Base-by-base conservation (phyloP, 169 alveolate species). In the Ichthyophthirius multifiliis region DNA sequence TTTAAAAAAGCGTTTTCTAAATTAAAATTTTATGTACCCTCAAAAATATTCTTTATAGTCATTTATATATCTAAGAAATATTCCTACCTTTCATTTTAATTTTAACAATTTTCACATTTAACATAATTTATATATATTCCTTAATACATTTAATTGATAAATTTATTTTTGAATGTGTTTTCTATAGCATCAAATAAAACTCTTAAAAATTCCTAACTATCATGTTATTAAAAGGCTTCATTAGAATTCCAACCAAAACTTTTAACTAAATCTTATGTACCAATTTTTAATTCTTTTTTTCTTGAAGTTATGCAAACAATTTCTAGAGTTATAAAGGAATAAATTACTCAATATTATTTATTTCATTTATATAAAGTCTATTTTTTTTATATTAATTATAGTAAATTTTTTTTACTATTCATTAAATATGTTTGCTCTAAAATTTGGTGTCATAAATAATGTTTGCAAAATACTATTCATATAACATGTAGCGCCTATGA, bases 101-200 rank as follows among this genome's bases (percentile, higher is more conserved):
- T 76, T n/a, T 88, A 88, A 71, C 98, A 95, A 71, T 85, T 92
- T 43, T 67, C 65, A 67, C 98, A 95, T 81, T 86, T 88, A 43
- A 92, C 91, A 45, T 90, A 90, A 37, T 91, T 90, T 15, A 64
- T 12, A 27, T 78, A 74, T 16, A 45, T 74, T 30, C 98, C 98
- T 86, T 93, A 85, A 84, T 93, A 95, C 37, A 95, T 43, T 18
- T 91, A 77, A 18, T 87, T 83, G 10, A 95, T 88, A 44, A 85
- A 82, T 43, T 92, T 85, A 16, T 48, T 76, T 43, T 86, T 37
- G 18, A 55, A 85, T 37, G 94, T 86, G 37, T 89, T 55, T 75
- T 95, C 97, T 16, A 95, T 87, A 5, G 98, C 98, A 81, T 95
- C 96, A 74, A 95, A 95, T 37, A 95, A 77, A 18, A 90, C 94